Base-by-base conservation (phyloP, 176 grass and related monocot species). In the Triticum timopheevii region DNA sequence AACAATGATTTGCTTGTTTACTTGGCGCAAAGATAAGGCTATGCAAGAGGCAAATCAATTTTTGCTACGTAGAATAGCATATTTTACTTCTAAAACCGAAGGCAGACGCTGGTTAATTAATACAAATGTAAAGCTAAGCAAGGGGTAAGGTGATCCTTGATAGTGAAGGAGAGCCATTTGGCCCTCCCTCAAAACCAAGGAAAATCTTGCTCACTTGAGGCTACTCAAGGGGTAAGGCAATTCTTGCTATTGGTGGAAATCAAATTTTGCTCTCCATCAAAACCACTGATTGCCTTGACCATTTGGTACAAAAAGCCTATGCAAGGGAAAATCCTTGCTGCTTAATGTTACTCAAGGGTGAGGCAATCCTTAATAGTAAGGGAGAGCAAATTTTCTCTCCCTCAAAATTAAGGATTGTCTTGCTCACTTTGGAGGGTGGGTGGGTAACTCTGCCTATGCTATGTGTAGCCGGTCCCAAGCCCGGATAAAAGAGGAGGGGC, bases 371-470 rank as follows among this genome's bases (percentile, higher is more conserved):
- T 65, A 23, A 1, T 63, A 68, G 30, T 35, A 30, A 16, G 9
- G 17, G 31, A 68, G 36, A 25, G 70, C 1, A 73, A 45, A 38
- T 45, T 73, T 73, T 6, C 39, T 73, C 70, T 59, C 56, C 56
- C 56, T n/a, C 56, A 59, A 59, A 59, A 59, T 22, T 9, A 59
- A 59, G 56, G 56, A 9, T 8, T 22, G 6, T 9, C 7, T 22
- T 59, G 56, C 3, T 59, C 56, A 59, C 19, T 74, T 75, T 75
- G 72, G 72, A 49, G 72, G 72, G 40, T 75, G 71, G 71, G 71
- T 74, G 72, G 42, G 72, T 28, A 75, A 75, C 72, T 75, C 23
- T 49, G 42, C 42, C 72, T 75, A 49, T 19, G 42, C 42, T 28
- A 49, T 28, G 23, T 42, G 45, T 49, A 75, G 72, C 72, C 6